These are phyloP conservation scores for Trametes versicolor DNA, from an alignment of 1,284 basidiomycete genomes.

Conservation along the genomic window DNA sequence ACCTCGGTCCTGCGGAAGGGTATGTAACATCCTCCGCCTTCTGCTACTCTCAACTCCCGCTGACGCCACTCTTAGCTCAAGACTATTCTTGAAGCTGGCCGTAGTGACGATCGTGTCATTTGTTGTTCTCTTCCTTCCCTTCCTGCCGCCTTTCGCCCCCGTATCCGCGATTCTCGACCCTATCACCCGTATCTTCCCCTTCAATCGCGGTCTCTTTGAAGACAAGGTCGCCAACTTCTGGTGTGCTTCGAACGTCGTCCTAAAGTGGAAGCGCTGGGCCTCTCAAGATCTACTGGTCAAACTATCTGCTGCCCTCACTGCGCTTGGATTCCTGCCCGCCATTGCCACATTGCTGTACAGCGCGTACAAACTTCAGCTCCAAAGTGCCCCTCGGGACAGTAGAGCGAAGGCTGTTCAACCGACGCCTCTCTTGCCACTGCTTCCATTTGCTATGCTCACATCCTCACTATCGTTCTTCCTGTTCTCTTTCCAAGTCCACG, in stretches of 20 bases:
- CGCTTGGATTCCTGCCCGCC: conserved; percentile 72
- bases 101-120: conserved; percentile 69
- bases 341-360: conserved; percentile 63
- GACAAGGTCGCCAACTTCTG: conserved; percentile 98
- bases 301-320: conserved; percentile 65
- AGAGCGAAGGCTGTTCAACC: conserved; percentile 31
- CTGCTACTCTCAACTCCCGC: neutral
- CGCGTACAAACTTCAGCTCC: conserved; percentile 51
- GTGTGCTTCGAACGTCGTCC: conserved; percentile 89
- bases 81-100: conserved; percentile 77
- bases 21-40: conserved; percentile 47
- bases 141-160: conserved; percentile 69
- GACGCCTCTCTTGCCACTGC: conserved; percentile 65
- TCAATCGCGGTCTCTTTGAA: conserved; percentile 91
- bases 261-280: conserved; percentile 81
- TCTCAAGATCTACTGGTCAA: conserved; percentile 61
- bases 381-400: conserved; percentile 23
- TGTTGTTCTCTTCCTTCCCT: conserved; percentile 77
- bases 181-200: conserved; percentile 88
- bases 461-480: conserved; percentile 91
- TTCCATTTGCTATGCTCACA: conserved; percentile 77
- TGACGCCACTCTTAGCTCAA: conserved; percentile 46
- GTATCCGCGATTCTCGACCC: conserved; percentile 65
- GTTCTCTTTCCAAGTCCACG: conserved; percentile 96
- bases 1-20: conserved; percentile 74